Conservation (phyloP, 2,329 filamentous ascomycete genomes). For the Epichloe scottii region DNA sequence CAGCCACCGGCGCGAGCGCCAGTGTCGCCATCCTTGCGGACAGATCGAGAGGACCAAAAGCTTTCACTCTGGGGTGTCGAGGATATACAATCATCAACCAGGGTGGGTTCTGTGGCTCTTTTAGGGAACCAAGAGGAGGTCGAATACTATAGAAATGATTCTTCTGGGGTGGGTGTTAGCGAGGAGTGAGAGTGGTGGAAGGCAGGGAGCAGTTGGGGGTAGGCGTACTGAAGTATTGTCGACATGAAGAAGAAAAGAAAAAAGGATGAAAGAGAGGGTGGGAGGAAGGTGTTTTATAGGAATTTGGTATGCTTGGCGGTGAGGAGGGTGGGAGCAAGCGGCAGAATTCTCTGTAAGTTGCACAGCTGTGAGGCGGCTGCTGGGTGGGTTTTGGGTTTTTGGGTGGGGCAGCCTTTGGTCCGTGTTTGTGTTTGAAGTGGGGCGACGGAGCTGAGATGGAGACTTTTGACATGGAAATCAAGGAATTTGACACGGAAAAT, state of each 20-base stretch:
- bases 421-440: too few species aligned
- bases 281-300: slow-evolving; percentile 28
- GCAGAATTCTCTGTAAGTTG: too few species aligned
- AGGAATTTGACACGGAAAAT: too few species aligned
- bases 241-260: slow-evolving; percentile 44
- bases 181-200: neutral
- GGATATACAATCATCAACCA: slow-evolving; percentile 87
- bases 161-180: slow-evolving; percentile 34
- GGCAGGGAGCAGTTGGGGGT: slow-evolving; percentile 18
- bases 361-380: too few species aligned
- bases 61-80: slow-evolving; percentile 83
- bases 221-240: slow-evolving; percentile 47
- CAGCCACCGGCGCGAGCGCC: slow-evolving; percentile 26
- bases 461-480: too few species aligned
- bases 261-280: slow-evolving; percentile 23
- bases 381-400: too few species aligned
- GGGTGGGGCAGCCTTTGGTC: too few species aligned
- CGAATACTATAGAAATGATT: slow-evolving; percentile 99
- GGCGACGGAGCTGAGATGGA: too few species aligned
- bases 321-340: neutral
- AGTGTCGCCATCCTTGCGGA: slow-evolving; percentile 48
- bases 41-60: slow-evolving; percentile 44
- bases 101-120: slow-evolving; percentile 89
- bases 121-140: slow-evolving; percentile 84
- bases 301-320: slow-evolving; percentile 1